Base-by-base conservation (phyloP, 2,329 filamentous ascomycete species). In the Exophiala alcalophila region DNA sequence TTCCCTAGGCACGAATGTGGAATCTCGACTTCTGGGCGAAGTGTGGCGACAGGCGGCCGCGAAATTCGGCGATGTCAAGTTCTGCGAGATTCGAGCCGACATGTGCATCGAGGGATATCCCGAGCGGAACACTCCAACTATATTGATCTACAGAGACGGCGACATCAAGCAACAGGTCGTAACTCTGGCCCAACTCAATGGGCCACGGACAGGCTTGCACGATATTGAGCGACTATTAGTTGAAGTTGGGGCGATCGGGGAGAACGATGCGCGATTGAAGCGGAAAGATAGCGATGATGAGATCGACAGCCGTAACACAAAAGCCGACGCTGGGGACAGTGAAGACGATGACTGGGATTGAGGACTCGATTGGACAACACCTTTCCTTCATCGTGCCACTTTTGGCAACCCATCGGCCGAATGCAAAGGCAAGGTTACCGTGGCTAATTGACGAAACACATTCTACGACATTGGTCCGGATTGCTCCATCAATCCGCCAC, bases 21-120 rank as follows among this genome's bases (percentile, higher is more conserved):
- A 97, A 67, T 94, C 89, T 3, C 78, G 85, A 47, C 73, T 96
- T 3, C 68, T 97, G 56, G 81, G 83, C 1, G 85, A 94, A 60
- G 72, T 96, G 14, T 98, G 91, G 90, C 76, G 83, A 24, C 81
- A 89, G 59, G 76, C 92, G 27, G 91, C 92, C 1, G 69, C 67
- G 47, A 88, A 91, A 59, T 98, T 89, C 60, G 88, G 89, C 14
- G 91, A 98, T 53, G 73, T 98, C 64, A 98, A 98, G 68, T 98
- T 98, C 67, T 97, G 91, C 64, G 87, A 97, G 69, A 97, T 98
- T 56, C 79, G 83, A 56, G 92, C 83, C 5, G 83, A 88, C 60
- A 80, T 96, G 69, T 95, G 92, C 44, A 96, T 98, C 56, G 92
- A 97, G 64, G 88, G 88, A 27, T 98, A 98, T 65, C 92, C 92